Evolutionary conservation across 2,329 filamentous ascomycete species (phyloP).

Genomic region (Juglanconis sp.): DNA sequence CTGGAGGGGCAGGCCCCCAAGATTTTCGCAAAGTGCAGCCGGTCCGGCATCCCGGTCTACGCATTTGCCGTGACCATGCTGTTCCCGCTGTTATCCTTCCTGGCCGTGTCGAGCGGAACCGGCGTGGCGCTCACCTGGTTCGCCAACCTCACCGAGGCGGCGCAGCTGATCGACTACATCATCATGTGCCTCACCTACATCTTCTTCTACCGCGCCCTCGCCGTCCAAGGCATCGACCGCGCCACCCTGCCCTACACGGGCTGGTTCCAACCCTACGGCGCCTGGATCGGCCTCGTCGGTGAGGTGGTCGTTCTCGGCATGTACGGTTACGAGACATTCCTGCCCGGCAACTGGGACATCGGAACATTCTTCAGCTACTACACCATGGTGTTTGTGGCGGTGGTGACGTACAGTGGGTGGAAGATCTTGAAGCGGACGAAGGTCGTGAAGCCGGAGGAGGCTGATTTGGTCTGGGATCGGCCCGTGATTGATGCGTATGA

Average conservation of each 20-base stretch:
- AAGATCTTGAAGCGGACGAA: constrained; percentile 62
- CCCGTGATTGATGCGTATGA: constrained; percentile 42
- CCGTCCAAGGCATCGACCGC: constrained; percentile 31
- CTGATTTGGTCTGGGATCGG: constrained; percentile 26
- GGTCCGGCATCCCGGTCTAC: constrained; percentile 59
- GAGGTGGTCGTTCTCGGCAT: constrained; percentile 43
- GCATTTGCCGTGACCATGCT: constrained; percentile 52
- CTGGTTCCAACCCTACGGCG: constrained; percentile 59
- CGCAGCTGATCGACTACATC: constrained; percentile 61
- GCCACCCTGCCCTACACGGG: constrained; percentile 55
- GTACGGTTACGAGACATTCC: constrained; percentile 50
- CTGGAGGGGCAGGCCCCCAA: constrained; percentile 16
- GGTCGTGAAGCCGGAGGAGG: constrained; percentile 45
- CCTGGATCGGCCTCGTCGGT: constrained; percentile 41
- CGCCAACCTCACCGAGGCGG: constrained; percentile 54
- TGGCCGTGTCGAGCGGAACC: constrained; percentile 17
- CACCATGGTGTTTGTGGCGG: constrained; percentile 52
- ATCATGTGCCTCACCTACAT: constrained; percentile 28
- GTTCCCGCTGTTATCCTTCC: constrained; percentile 42
- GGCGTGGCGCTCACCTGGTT: constrained; percentile 41
- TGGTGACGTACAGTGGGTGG: constrained; percentile 55
- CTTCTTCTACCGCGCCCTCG: constrained; percentile 18
- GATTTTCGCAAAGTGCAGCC: constrained; percentile 56
- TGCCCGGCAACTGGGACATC: constrained; percentile 26
- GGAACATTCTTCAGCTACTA: constrained; percentile 44